phyloP scores from a whole-genome alignment of 345 rosid genomes.

The Anastatica hierochuntica region DNA sequence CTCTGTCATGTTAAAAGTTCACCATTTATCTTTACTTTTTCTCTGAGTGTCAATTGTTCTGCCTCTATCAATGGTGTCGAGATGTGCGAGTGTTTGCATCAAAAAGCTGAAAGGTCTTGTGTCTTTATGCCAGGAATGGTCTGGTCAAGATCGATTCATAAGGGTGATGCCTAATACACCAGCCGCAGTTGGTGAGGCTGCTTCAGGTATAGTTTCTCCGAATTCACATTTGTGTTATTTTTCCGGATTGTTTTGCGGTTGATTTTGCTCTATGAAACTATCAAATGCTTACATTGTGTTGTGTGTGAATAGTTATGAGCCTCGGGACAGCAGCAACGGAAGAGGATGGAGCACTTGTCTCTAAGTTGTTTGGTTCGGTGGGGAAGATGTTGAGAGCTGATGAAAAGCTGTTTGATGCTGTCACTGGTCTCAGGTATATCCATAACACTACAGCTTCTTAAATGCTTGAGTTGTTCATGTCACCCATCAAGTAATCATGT shows the following conservation, averaged over 20 bases:
- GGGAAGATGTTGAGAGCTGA: conserved; percentile 86
- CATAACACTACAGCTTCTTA: neutral
- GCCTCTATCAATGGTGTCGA: neutral
- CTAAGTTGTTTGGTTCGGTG: conserved; percentile 64
- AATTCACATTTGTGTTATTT: neutral
- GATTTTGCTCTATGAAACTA: neutral
- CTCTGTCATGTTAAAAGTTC: too few relatives aligned
- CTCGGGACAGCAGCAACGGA: conserved; percentile 65
- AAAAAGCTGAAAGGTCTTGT: neutral
- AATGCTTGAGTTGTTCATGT: neutral
- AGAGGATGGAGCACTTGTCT: conserved; percentile 63
- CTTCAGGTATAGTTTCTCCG: conserved; percentile 38
- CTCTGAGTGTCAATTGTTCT: neutral
- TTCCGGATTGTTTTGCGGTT: neutral
- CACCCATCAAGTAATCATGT: neutral
- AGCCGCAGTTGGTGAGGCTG: conserved; percentile 81
- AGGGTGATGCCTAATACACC: conserved; percentile 96
- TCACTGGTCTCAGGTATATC: conserved; percentile 82
- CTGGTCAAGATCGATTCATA: conserved; percentile 65
- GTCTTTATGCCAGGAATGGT: conserved; percentile 53
- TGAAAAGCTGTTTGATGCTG: conserved; percentile 81
- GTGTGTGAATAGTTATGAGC: conserved; percentile 46
- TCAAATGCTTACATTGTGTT: neutral
- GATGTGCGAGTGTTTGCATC: neutral
- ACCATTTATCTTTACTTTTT: neutral